phyloP scores from a whole-genome alignment of 352 stramenopile species.

The Pythium oligandrum region DNA sequence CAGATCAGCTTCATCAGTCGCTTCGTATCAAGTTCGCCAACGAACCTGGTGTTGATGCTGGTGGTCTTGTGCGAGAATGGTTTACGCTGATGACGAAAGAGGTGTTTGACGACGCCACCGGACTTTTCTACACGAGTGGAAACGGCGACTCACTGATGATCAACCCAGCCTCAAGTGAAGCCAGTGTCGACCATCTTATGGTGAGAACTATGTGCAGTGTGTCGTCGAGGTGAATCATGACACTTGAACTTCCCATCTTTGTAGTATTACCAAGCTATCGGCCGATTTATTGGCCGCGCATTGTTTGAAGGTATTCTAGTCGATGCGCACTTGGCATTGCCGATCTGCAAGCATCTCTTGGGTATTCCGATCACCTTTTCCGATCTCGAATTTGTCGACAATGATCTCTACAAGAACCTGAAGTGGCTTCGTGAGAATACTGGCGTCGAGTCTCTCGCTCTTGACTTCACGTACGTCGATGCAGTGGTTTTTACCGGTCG shows the following conservation, averaged over 20 bases:
- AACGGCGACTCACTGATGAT: constrained; percentile 82
- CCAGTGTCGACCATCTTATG: constrained; percentile 84
- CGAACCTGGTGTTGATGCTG: constrained; percentile 88
- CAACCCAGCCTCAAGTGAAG: constrained; percentile 76
- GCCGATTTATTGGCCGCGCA: constrained; percentile 81
- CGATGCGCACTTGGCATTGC: constrained; percentile 76
- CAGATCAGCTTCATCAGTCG: constrained; percentile 82
- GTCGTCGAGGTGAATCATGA: too few species aligned
- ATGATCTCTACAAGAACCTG: constrained; percentile 83
- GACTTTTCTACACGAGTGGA: constrained; percentile 72
- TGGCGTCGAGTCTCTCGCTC: constrained; percentile 66
- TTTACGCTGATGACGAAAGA: constrained; percentile 89
- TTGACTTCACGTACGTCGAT: constrained; percentile 77
- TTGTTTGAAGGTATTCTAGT: constrained; percentile 88
- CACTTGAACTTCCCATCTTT: background rate
- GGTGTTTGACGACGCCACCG: constrained; percentile 82
- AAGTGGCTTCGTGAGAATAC: constrained; percentile 81
- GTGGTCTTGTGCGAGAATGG: constrained; percentile 89
- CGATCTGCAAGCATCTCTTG: constrained; percentile 88
- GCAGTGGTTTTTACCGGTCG: constrained; percentile 1
- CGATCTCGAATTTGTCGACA: constrained; percentile 88
- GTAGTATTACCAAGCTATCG: constrained; percentile 86
- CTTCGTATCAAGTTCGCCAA: constrained; percentile 89
- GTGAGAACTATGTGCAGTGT: constrained; percentile 20
- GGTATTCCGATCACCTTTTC: constrained; percentile 88